Percentiles rank a stretch among this genome's conserved stretches.
These are phyloP conservation scores for Entomortierella lignicola DNA, from an alignment of 192 early-diverging fungal species.

Conservation along the genomic window DNA sequence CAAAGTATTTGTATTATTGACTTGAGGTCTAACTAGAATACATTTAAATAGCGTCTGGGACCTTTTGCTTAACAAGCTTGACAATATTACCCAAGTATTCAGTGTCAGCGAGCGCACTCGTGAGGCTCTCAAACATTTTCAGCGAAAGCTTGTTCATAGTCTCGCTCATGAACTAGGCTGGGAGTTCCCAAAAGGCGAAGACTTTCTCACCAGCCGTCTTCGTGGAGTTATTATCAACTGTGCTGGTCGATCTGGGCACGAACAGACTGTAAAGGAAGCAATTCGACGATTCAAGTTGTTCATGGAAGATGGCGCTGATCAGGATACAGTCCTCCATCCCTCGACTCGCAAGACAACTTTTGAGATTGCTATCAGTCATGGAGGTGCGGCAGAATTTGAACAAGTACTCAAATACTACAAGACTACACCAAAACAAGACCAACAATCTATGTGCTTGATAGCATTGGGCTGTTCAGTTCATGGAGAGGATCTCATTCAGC, in stretches of 20 bases:
- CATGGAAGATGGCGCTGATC: constrained; percentile 62
- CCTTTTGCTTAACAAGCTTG: constrained; percentile 65
- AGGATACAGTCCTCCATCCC: constrained; percentile 64
- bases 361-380: constrained; percentile 66
- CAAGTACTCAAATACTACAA: constrained; percentile 58
- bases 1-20: neutral
- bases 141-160: constrained; percentile 76
- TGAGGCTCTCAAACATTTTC: constrained; percentile 73
- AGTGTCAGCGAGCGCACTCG: constrained; percentile 71
- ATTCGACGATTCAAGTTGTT: constrained; percentile 65
- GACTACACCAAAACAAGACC: constrained; percentile 55
- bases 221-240: constrained; percentile 73
- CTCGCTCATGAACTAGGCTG: constrained; percentile 82
- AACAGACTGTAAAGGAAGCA: constrained; percentile 61
- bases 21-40: neutral
- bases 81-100: constrained; percentile 63
- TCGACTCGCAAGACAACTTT: constrained; percentile 70
- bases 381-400: constrained; percentile 54
- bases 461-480: constrained; percentile 68
- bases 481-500: constrained; percentile 60
- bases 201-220: constrained; percentile 79
- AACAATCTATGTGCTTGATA: constrained; percentile 63
- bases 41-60: constrained; percentile 62
- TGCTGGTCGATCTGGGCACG: constrained; percentile 70
- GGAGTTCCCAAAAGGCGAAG: constrained; percentile 78